These are phyloP conservation scores for Arachnomyces sp. DNA, from an alignment of 2,329 filamentous ascomycete species.

Conservation along the genomic window DNA sequence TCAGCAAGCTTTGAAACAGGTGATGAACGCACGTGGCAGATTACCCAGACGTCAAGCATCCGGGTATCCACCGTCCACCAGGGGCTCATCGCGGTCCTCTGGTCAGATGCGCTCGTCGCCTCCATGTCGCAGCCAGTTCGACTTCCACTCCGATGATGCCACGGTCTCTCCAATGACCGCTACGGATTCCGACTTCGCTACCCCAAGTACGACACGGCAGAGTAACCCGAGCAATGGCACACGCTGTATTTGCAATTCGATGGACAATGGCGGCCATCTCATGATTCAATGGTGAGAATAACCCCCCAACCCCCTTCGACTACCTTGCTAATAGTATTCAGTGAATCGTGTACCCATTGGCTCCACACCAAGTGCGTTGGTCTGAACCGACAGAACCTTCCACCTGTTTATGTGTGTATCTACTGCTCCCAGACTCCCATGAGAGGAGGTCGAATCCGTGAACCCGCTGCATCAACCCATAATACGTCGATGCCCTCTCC, in stretches of 20 bases:
- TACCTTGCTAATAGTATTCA: slow-evolving; percentile 14
- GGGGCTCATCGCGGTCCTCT: slow-evolving; percentile 25
- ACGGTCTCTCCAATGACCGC: slow-evolving; percentile 44
- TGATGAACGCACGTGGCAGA: slow-evolving; percentile 30
- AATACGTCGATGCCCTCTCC: slow-evolving; percentile 15
- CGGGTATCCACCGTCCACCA: slow-evolving; percentile 22
- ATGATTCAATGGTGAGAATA: slow-evolving; percentile 51
- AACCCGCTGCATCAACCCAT: slow-evolving; percentile 11
- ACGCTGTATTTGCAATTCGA: slow-evolving; percentile 50
- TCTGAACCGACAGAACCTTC: slow-evolving; percentile 39
- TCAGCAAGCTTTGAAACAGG: slow-evolving; percentile 39
- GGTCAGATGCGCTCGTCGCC: slow-evolving; percentile 37
- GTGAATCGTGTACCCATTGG: slow-evolving; percentile 56
- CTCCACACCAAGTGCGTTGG: slow-evolving; percentile 52
- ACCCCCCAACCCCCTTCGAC: neutral
- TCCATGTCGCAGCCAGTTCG: slow-evolving; percentile 29
- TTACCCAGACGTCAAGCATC: slow-evolving; percentile 20
- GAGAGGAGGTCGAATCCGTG: slow-evolving; percentile 17
- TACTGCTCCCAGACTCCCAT: slow-evolving; percentile 38
- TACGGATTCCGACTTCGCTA: slow-evolving; percentile 42
- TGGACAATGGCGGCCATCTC: slow-evolving; percentile 45
- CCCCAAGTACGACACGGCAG: slow-evolving; percentile 46
- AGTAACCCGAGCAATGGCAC: slow-evolving; percentile 45
- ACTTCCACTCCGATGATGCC: slow-evolving; percentile 30
- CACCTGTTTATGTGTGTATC: slow-evolving; percentile 43